Evolutionary conservation across 768 basidiomycete genomes (phyloP), one percentile per base, ranked within the genome.

Genomic region (Suillus variegatus): DNA sequence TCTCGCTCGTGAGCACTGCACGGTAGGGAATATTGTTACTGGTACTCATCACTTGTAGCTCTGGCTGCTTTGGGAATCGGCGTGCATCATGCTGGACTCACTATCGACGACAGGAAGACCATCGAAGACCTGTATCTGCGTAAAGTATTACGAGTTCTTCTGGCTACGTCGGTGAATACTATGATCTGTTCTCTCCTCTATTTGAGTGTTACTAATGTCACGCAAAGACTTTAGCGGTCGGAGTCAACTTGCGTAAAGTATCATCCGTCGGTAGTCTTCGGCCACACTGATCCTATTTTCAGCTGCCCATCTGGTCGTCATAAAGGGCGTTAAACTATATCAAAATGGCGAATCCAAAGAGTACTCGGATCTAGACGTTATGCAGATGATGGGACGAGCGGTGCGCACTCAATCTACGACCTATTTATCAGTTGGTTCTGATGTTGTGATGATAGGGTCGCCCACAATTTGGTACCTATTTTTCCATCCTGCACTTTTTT

Each of bases 331-430:
- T 28, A 88, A 88, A 70, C 81, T 86, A 4, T 99, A 88, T 74
- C 86, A 89, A 67, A 90, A 90, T 60, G 86, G 84, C 54, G 80
- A 80, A 18, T 86, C 86, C 56, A 81, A 83, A 41, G 95, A 98
- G 70, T 97, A 97, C 75, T 90, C 91, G 0, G 96, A 97, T 73
- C 82, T 97, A 6, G 97, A 98, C 70, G 83, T 98, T 36, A 88
- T 93, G 84, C 96, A 97, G 76, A 98, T 98, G 97, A 86, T 98
- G 65, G 97, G 97, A 8, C 87, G 97, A 56, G 95, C 95, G 51
- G 93, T 93, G 73, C 75, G 88, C 41, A 3, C 47, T 47, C 22
- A 22, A 16, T 40, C 22, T 52, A 18, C 36, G 13, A 32, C 22
- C 61, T 7, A 28, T 36, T 41, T 60, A 22, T 32, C 51, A 60